Conservation (phyloP, 768 basidiomycete species). For the Termitomyces sp. region DNA sequence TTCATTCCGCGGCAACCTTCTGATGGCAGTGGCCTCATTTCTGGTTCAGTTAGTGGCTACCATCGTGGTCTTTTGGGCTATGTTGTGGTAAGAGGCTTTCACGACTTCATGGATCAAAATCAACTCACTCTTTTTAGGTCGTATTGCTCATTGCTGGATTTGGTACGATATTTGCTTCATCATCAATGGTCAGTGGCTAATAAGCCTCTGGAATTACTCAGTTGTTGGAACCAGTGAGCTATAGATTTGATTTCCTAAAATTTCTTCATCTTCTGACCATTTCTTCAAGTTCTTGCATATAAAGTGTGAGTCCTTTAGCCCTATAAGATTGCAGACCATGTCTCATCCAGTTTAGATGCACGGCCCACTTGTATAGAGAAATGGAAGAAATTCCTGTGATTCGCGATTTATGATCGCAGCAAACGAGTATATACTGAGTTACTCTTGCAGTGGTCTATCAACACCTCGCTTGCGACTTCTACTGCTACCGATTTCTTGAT, state of each 20-base stretch:
- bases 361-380: slow-evolving; percentile 19
- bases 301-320: slow-evolving; percentile 22
- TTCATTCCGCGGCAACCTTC: neutral
- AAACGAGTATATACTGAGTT: neutral
- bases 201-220: slow-evolving; percentile 1
- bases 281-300: slow-evolving; percentile 25
- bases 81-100: slow-evolving; percentile 22
- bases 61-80: slow-evolving; percentile 31
- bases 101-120: neutral
- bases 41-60: slow-evolving; percentile 27
- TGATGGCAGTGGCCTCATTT: neutral
- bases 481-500: slow-evolving; percentile 42
- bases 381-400: neutral
- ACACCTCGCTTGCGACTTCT: slow-evolving; percentile 33
- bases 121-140: slow-evolving; percentile 16
- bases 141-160: slow-evolving; percentile 31
- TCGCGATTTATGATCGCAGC: neutral
- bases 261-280: neutral
- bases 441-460: slow-evolving; percentile 32
- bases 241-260: neutral
- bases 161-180: slow-evolving; percentile 20
- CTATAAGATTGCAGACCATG: neutral
- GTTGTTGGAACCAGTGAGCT: slow-evolving; percentile 27
- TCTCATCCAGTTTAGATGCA: slow-evolving; percentile 19
- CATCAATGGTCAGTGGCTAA: neutral